Evolutionary conservation across 176 grass and related monocot genomes (phyloP), one percentile per base, ranked within the genome.

Genomic region (Coix lacrymajobi): DNA sequence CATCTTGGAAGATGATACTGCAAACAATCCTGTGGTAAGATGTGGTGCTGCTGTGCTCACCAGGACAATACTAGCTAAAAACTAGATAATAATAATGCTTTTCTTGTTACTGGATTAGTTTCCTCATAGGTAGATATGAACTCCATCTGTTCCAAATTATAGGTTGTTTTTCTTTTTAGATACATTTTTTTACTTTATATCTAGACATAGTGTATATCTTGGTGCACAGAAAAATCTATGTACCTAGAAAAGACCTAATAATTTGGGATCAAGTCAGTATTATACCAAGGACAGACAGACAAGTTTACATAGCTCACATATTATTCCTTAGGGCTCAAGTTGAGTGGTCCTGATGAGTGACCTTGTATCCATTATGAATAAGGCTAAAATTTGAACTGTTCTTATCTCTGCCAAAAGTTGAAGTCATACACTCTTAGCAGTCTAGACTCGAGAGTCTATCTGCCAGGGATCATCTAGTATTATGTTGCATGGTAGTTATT

Each of bases 1-100:
- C 84, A 88, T 98, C 65, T 80, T 95, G 88, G 85, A 88, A 78
- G 85, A 98, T 90, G 90, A 33, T 79, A 79, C 75, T 81, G 87
- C 82, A 64, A 84, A 93, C 83, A 93, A 89, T 73, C 89, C 87
- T 66, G 96, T 89, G 89, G 96, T 98, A 86, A 90, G 88, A 77
- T 85, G 39, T 13, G 45, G 40, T 80, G 48, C 20, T 69, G 8
- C n/a, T 49, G 9, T 29, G 1, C 8, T 16, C n/a, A 37, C 7
- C 44, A 48, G 28, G 0, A 43, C 19, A 37, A 69, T 69, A 80
- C 49, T 80, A 28, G 14, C 37, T 68, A 33, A 22, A 37, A 64
- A 39, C 9, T 69, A 34, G 30, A 25, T 3, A 54, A 28, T 37
- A 17, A 36, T 79, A 44, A 79, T 7, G 2, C 14, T 25, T 10